Evolutionary conservation across 352 stramenopile genomes (phyloP).

Genomic region (Phytophthora chlamydospora): DNA sequence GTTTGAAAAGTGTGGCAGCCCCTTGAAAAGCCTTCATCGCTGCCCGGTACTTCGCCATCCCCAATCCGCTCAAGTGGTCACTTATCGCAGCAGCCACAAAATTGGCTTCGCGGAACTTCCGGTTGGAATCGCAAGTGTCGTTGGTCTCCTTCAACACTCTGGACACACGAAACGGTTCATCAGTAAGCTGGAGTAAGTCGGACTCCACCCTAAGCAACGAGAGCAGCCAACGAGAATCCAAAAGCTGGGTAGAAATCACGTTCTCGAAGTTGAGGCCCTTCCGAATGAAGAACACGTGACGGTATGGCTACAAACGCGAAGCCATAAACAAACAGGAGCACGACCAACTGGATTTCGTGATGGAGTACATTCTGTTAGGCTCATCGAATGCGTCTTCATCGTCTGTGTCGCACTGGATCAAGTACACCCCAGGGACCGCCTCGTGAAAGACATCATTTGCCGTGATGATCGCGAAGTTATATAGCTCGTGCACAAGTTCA

Average conservation of each 20-base stretch:
- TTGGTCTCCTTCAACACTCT: background rate
- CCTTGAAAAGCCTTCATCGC: background rate
- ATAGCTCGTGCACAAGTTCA: conserved; percentile 17
- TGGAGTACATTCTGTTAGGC: conserved; percentile 1
- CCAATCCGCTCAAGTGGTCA: background rate
- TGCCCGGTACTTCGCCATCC: background rate
- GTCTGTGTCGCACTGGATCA: background rate
- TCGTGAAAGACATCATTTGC: conserved; percentile 11
- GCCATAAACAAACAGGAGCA: conserved; percentile 20
- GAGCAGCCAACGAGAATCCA: conserved; percentile 6
- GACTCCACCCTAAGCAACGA: background rate
- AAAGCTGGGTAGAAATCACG: conserved; percentile 3
- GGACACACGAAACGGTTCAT: background rate
- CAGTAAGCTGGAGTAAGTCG: background rate
- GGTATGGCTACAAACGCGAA: conserved; percentile 10
- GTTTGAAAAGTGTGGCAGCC: too few relatives aligned
- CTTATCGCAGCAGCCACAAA: background rate
- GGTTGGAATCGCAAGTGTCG: background rate
- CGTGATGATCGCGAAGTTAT: background rate
- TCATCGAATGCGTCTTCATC: conserved; percentile 14
- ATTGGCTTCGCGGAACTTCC: conserved; percentile 1
- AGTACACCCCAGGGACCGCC: background rate
- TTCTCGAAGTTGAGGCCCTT: background rate
- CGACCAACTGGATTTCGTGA: conserved; percentile 15
- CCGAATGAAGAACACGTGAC: conserved; percentile 20